Percentiles rank a stretch among this genome's conserved stretches.
These are phyloP conservation scores for Ustilago tritici DNA, from an alignment of 1,284 basidiomycete genomes.

Conservation along the genomic window DNA sequence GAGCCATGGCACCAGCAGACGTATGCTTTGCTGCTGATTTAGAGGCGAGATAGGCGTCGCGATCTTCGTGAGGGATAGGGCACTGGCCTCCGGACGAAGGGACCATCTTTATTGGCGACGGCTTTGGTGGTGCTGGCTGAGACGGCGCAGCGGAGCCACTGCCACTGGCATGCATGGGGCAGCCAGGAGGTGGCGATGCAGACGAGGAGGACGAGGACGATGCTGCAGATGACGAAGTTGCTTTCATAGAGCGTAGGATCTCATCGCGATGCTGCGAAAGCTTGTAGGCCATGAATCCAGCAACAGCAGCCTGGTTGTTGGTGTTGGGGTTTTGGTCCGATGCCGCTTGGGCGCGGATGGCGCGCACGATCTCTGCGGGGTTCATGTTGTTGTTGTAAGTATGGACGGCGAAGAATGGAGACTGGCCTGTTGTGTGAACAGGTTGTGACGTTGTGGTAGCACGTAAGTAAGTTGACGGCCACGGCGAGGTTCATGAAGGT, in stretches of 20 bases:
- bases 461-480: neutral
- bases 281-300: constrained; percentile 53
- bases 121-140: constrained; percentile 15
- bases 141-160: constrained; percentile 6
- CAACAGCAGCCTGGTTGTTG: constrained; percentile 58
- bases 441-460: neutral
- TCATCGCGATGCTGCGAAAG: constrained; percentile 45
- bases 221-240: constrained; percentile 14
- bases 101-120: constrained; percentile 35
- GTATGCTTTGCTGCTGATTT: constrained; percentile 14
- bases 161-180: constrained; percentile 57
- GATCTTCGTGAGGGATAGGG: constrained; percentile 51
- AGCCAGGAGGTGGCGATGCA: constrained; percentile 46
- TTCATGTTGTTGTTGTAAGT: constrained; percentile 21
- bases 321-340: constrained; percentile 17
- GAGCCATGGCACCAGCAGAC: constrained; percentile 18
- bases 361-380: constrained; percentile 41
- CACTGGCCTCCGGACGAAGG: constrained; percentile 47
- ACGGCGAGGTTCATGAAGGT: neutral
- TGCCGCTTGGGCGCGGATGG: constrained; percentile 42
- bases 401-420: neutral
- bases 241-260: constrained; percentile 28
- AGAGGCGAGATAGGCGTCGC: constrained; percentile 46
- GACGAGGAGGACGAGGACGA: constrained; percentile 20
- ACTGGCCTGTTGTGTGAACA: neutral